Conservation (phyloP, 768 basidiomycete species). For the Trametes gibbosa region DNA sequence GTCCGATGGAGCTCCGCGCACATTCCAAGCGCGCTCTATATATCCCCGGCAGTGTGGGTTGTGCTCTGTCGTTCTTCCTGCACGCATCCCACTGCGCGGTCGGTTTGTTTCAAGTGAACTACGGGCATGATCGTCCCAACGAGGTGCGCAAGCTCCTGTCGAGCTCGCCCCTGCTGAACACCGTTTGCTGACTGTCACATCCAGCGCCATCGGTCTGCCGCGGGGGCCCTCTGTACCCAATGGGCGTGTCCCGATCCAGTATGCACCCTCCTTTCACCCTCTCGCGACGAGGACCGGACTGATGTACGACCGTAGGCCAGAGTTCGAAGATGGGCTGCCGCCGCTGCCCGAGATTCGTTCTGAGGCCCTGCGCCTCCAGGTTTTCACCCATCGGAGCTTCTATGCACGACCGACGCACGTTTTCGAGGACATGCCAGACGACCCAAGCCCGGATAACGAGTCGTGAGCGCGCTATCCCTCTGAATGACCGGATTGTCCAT, state of each 20-base stretch:
- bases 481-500: background rate
- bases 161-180: background rate
- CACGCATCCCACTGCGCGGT: background rate
- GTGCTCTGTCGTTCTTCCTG: background rate
- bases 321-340: slow-evolving; percentile 43
- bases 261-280: background rate
- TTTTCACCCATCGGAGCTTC: slow-evolving; percentile 77
- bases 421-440: slow-evolving; percentile 71
- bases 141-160: background rate
- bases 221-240: slow-evolving; percentile 4
- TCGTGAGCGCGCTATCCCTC: slow-evolving; percentile 41
- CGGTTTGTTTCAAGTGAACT: background rate
- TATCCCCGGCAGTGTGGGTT: background rate
- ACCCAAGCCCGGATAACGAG: slow-evolving; percentile 81
- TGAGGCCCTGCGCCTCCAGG: slow-evolving; percentile 44
- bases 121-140: background rate
- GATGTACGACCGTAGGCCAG: slow-evolving; percentile 26
- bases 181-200: background rate
- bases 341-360: slow-evolving; percentile 55
- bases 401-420: slow-evolving; percentile 68
- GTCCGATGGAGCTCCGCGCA: slow-evolving; percentile 19
- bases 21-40: slow-evolving; percentile 3
- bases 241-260: slow-evolving; percentile 4
- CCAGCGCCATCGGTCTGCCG: background rate
- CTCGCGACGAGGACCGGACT: background rate